These are phyloP conservation scores for Nicotiana knightiana DNA, from an alignment of 257 asterid species.

Conservation along the genomic window DNA sequence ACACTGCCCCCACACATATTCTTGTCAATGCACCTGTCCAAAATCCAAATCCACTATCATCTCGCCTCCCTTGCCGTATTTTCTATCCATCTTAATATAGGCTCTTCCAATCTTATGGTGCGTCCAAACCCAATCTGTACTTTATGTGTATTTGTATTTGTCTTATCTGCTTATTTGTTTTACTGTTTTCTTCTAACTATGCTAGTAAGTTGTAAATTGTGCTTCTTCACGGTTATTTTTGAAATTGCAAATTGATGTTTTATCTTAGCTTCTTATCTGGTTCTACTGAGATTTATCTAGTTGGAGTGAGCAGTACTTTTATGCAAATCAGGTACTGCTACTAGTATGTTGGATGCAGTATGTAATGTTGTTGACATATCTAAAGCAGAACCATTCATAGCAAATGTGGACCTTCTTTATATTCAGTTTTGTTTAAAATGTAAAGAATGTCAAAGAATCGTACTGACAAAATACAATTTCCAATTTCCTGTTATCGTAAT, in stretches of 20 bases:
- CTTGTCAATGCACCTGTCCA: background rate
- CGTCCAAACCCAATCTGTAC: background rate
- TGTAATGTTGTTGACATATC: background rate
- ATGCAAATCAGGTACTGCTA: background rate
- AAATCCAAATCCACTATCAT: background rate
- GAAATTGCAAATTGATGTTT: background rate
- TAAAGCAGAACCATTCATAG: background rate
- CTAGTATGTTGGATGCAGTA: background rate
- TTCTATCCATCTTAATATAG: background rate
- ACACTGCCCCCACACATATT: background rate
- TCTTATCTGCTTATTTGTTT: background rate
- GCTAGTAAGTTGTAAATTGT: background rate
- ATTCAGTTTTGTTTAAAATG: background rate
- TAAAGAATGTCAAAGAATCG: background rate
- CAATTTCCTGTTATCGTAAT: background rate
- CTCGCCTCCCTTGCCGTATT: background rate
- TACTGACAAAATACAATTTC: background rate
- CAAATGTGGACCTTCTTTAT: background rate
- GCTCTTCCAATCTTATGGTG: background rate
- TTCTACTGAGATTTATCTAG: background rate
- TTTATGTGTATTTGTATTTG: background rate
- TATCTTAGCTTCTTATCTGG: background rate
- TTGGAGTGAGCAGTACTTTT: background rate
- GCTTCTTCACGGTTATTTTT: background rate
- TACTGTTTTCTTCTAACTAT: background rate